These are phyloP conservation scores for Schwanniomyces polymorphus DNA, from an alignment of 805 yeast genomes.

Conservation along the genomic window DNA sequence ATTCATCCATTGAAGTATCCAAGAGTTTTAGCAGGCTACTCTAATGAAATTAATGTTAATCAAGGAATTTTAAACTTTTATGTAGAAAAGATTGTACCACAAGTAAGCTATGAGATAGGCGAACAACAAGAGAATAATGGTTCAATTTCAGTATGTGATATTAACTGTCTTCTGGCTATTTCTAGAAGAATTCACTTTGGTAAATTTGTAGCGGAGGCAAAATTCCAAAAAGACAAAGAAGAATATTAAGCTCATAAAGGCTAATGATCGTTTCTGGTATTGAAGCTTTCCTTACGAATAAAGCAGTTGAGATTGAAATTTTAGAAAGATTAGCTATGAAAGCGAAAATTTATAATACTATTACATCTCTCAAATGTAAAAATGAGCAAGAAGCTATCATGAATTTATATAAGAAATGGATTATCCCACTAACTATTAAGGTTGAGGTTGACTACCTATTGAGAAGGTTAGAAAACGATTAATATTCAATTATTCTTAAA, in stretches of 20 bases:
- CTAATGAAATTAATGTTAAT: slow-evolving; percentile 76
- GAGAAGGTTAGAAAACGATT: slow-evolving; percentile 71
- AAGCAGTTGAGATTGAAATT: slow-evolving; percentile 83
- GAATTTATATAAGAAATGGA: slow-evolving; percentile 77
- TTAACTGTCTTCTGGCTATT: slow-evolving; percentile 82
- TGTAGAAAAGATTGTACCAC: slow-evolving; percentile 72
- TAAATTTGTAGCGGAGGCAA: slow-evolving; percentile 95
- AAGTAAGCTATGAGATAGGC: slow-evolving; percentile 61
- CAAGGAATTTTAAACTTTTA: slow-evolving; percentile 65
- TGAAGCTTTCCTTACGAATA: slow-evolving; percentile 78
- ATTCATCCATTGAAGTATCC: slow-evolving; percentile 83
- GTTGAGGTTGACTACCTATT: slow-evolving; percentile 92
- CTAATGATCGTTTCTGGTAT: slow-evolving; percentile 68
- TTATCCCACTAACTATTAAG: slow-evolving; percentile 91
- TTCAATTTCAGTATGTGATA: slow-evolving; percentile 80
- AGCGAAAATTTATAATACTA: slow-evolving; percentile 85
- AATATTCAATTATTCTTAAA: slow-evolving; percentile 5
- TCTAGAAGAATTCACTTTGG: slow-evolving; percentile 96
- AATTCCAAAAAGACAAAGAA: slow-evolving; percentile 69
- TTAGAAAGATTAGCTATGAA: slow-evolving; percentile 75
- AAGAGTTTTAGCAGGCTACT: slow-evolving; percentile 68
- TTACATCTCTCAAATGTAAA: slow-evolving; percentile 77
- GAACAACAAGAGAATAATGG: slow-evolving; percentile 88
- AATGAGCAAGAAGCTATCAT: slow-evolving; percentile 83
- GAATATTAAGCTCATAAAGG: slow-evolving; percentile 62